Conservation (phyloP, 306 rosid species). For the Oxytropis ochrocephala region DNA sequence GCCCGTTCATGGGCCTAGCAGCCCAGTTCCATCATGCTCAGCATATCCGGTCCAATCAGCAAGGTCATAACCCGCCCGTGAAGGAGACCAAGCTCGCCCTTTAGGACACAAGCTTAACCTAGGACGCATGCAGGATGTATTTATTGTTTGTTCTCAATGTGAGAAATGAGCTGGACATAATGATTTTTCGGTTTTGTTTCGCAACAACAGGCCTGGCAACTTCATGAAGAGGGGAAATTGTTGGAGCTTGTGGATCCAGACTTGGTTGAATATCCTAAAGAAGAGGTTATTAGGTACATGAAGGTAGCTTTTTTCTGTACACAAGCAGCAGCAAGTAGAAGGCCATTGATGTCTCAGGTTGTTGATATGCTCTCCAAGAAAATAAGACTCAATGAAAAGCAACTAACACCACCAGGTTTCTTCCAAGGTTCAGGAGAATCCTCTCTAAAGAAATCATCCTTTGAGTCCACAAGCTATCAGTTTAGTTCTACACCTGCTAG, state of each 20-base stretch:
- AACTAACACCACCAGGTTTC: conserved; percentile 74
- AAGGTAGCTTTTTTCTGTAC: conserved; percentile 94
- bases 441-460: conserved; percentile 36
- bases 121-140: too few relatives aligned
- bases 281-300: conserved; percentile 71
- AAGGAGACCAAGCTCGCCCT: too few relatives aligned
- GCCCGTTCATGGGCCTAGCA: too few relatives aligned
- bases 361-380: conserved; percentile 77
- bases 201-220: conserved; percentile 76
- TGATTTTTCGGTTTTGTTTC: not conserved
- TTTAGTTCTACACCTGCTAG: conserved; percentile 45
- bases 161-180: not conserved
- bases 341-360: conserved; percentile 82
- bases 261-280: conserved; percentile 53
- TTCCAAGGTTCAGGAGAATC: conserved; percentile 51
- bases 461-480: conserved; percentile 32
- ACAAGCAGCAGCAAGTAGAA: conserved; percentile 76
- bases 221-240: conserved; percentile 64
- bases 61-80: too few relatives aligned
- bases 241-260: conserved; percentile 76
- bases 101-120: too few relatives aligned
- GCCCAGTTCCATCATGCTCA: too few relatives aligned
- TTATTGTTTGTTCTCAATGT: too few relatives aligned
- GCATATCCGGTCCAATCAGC: too few relatives aligned
- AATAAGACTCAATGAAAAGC: conserved; percentile 61